Base-by-base conservation (phyloP, 2,329 filamentous ascomycete genomes). In the Blastomyces percursus region DNA sequence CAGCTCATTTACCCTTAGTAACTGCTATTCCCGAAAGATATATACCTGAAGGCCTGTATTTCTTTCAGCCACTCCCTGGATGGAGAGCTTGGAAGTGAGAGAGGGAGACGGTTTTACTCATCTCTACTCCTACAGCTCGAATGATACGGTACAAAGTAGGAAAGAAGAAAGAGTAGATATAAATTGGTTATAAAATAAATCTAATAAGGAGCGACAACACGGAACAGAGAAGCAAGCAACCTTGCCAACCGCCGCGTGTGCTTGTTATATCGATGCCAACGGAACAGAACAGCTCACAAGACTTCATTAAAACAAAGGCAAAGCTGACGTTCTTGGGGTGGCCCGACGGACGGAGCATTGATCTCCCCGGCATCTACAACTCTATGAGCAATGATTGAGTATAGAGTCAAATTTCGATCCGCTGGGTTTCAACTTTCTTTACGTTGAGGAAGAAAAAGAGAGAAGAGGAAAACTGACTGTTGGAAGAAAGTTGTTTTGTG, bases 331-430 rank as follows among this genome's bases (percentile, higher is more conserved):
- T 80, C 78, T 80, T 80, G 76, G 76, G 72, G 70, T 48, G 60
- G 75, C 74, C 75, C 74, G 78, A 76, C 64, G 68, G 71, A 73
- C 71, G 60, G 64, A 70, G 72, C 73, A 64, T 77, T 72, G 63
- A 72, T 80, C 78, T 80, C 71, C 78, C 79, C 78, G 78, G 75
- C 74, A 78, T 78, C 75, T 80, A 77, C 84, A 87, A 84, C 84
- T 78, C 80, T 73, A 79, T 78, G 78, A 80, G 82, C 78, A 70
- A 71, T 32, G 72, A 70, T 65, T 67, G 64, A 66, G 73, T 79
- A 79, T 72, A 74, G 77, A 78, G 82, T 82, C 83, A 85, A 85
- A 84, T 84, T 83, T 80, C 74, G 74, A 76, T 77, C 76, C 78
- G 80, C 80, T 72, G 65, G 66, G 72, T 72, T 69, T 69, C 76